phyloP scores from a whole-genome alignment of 495 filamentous ascomycete species.

The Penicillium herquei region DNA sequence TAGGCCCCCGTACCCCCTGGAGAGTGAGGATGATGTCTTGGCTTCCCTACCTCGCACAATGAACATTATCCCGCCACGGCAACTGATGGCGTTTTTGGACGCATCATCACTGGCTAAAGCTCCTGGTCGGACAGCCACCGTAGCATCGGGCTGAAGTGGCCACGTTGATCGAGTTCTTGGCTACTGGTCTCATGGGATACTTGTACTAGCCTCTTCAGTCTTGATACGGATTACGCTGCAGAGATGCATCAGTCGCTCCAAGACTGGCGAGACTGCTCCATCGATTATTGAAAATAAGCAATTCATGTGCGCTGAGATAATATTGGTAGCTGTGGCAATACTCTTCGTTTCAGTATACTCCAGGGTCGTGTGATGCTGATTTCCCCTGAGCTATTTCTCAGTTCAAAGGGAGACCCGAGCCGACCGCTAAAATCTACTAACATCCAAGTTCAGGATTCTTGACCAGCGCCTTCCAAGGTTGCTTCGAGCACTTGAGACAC shows the following conservation, averaged over 20 bases:
- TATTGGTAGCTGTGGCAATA: too few species aligned
- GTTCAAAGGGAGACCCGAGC: not conserved
- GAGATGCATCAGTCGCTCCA: too few species aligned
- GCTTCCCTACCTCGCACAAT: not conserved
- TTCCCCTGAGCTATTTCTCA: too few species aligned
- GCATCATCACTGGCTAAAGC: conserved; percentile 21
- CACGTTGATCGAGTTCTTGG: conserved; percentile 2
- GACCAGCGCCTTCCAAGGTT: not conserved
- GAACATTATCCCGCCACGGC: conserved; percentile 1
- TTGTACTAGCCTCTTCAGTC: not conserved
- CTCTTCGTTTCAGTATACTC: too few species aligned
- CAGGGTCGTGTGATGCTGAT: too few species aligned
- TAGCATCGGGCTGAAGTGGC: conserved; percentile 22
- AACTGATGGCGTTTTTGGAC: conserved; percentile 15
- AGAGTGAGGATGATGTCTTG: not conserved
- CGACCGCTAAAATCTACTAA: not conserved
- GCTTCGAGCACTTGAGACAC: not conserved
- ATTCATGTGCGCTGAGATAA: too few species aligned
- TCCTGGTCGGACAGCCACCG: conserved; percentile 18
- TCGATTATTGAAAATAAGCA: too few species aligned
- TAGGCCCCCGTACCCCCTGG: too few species aligned
- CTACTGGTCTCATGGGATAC: not conserved
- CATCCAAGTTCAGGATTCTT: not conserved
- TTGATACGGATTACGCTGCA: not conserved
- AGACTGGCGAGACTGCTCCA: too few species aligned